Evolutionary conservation across 2,329 filamentous ascomycete species (phyloP), one percentile per base, ranked within the genome.

Genomic region (Scopulariopsis brevicaulis): DNA sequence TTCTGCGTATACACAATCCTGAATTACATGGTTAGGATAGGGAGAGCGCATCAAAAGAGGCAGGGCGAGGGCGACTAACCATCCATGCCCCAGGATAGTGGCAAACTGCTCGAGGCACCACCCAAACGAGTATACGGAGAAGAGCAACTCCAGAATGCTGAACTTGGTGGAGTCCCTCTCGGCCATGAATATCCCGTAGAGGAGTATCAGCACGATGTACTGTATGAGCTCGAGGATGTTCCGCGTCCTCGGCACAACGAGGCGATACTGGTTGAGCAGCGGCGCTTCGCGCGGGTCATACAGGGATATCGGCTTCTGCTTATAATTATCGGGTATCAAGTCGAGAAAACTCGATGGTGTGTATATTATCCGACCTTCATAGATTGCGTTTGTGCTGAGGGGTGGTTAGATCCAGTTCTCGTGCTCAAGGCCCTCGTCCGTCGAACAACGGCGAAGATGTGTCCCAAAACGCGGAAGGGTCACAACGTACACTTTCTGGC

Each of bases 1-100:
- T 94, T 93, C 68, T 95, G 89, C 0, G 89, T 91, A 66, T 94
- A 92, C 1, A 94, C 89, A 59, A 83, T 82, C 88, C 88, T 82
- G 54, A 20, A 53, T 2, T 4, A 15, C 20, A 24, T 35, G 32
- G 55, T 50, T 24, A 50, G 46, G 4, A 10, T 22, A 12, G n/a
- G 12, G 46, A 12, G 12, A 14, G 22, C 37, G 4, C 37, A 18
- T 3, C 10, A 12, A 24, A 22, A 22, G 12, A 22, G 7, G 20
- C 4, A 50, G 20, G 20, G 11, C 4, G 8, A 15, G 11, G 34
- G 18, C 14, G 56, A 67, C 73, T 62, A 66, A 80, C 81, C 80
- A 84, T 54, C 81, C 83, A 66, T 94, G 89, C 62, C 89, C 89
- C 18, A 90, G 69, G 32, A 91, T 85, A 0, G 87, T 89, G 1